phyloP scores from a whole-genome alignment of 345 rosid genomes.

The Corchorus capsularis region DNA sequence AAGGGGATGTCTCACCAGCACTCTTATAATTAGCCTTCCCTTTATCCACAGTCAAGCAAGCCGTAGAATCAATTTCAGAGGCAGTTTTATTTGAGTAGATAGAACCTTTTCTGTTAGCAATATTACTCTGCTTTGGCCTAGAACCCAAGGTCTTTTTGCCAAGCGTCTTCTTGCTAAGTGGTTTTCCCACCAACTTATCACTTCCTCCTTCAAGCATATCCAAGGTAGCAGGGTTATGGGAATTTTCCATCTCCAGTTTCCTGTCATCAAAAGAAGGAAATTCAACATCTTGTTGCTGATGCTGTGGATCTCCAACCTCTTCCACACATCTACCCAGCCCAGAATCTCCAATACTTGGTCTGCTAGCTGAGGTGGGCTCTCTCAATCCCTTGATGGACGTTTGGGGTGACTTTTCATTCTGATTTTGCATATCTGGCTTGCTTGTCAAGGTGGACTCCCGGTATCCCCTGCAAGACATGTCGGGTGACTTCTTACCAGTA shows the following conservation, averaged over 20 bases:
- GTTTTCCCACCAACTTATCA: slow-evolving; percentile 33
- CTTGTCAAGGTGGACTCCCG: slow-evolving; percentile 18
- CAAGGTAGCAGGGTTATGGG: slow-evolving; percentile 26
- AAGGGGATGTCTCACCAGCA: slow-evolving; percentile 31
- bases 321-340: slow-evolving; percentile 12
- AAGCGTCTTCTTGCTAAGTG: slow-evolving; percentile 44
- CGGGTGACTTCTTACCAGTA: slow-evolving; percentile 17
- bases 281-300: slow-evolving; percentile 30
- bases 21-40: slow-evolving; percentile 27
- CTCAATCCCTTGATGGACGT: slow-evolving; percentile 22
- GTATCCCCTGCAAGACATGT: slow-evolving; percentile 20
- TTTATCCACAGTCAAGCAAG: slow-evolving; percentile 26
- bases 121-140: slow-evolving; percentile 42
- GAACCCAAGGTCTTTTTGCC: slow-evolving; percentile 62
- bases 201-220: slow-evolving; percentile 35
- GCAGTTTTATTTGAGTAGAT: slow-evolving; percentile 48
- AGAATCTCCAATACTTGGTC: slow-evolving; percentile 14
- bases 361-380: slow-evolving; percentile 24
- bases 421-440: slow-evolving; percentile 13
- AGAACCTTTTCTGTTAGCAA: slow-evolving; percentile 57
- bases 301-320: slow-evolving; percentile 22
- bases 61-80: slow-evolving; percentile 32
- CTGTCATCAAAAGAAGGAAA: slow-evolving; percentile 27
- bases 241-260: slow-evolving; percentile 29
- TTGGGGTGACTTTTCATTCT: slow-evolving; percentile 23